A percentile compares a stretch with the other conserved stretches of the same genome.
Evolutionary conservation across 371 early-diverging fungal species (phyloP).

Genomic region (Dentiscutata heterogama): DNA sequence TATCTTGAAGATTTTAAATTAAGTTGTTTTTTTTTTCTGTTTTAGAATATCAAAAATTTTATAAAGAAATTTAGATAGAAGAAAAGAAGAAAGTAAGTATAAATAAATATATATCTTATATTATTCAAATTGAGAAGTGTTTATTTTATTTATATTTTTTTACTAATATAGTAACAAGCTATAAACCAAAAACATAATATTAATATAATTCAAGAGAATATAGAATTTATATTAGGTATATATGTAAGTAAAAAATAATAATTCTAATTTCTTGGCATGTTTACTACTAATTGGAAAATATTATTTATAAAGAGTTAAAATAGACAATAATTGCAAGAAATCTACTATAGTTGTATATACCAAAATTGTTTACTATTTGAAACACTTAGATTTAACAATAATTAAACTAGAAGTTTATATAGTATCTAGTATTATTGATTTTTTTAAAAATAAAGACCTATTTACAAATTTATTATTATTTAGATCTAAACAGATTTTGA

Average conservation of each 20-base stretch:
- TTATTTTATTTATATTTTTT: neutral
- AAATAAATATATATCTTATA: too few species aligned
- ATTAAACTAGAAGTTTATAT: conserved; percentile 26
- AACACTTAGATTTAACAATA: neutral
- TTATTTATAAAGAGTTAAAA: too few species aligned
- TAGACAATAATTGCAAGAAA: neutral
- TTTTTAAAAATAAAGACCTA: neutral
- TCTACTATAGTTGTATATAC: conserved; percentile 1
- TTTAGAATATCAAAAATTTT: conserved; percentile 20
- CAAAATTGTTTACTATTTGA: neutral
- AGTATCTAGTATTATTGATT: conserved; percentile 25
- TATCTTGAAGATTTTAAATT: neutral
- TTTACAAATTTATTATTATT: too few species aligned
- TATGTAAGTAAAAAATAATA: too few species aligned
- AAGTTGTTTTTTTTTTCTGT: conserved; percentile 5
- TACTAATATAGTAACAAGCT: neutral
- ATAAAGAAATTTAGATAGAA: conserved; percentile 8
- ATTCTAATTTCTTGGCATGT: too few species aligned
- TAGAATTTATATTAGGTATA: conserved; percentile 11
- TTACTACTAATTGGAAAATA: too few species aligned
- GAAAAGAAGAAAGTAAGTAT: neutral
- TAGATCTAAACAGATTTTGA: too few species aligned
- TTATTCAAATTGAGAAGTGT: too few species aligned
- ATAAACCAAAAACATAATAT: conserved; percentile 10
- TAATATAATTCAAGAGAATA: conserved; percentile 21